phyloP scores from a whole-genome alignment of 176 grass and related monocot genomes.

The Phoenix dactylifera region DNA sequence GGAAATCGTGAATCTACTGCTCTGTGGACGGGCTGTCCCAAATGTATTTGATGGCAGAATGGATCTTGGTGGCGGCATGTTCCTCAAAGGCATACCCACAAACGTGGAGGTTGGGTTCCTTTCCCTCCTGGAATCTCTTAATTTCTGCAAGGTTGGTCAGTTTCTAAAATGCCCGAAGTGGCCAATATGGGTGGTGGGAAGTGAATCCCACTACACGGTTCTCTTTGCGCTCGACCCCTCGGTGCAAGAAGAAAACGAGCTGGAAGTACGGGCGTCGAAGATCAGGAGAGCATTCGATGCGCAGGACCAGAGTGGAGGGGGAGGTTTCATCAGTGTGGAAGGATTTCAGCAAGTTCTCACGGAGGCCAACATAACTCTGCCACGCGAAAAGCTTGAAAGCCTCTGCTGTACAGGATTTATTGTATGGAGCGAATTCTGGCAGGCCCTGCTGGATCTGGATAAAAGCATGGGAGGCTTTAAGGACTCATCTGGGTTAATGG shows the following conservation, averaged over 20 bases:
- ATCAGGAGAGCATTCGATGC: slow-evolving; percentile 84
- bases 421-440: slow-evolving; percentile 99
- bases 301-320: slow-evolving; percentile 90
- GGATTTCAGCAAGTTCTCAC: slow-evolving; percentile 73
- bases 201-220: slow-evolving; percentile 97
- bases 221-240: slow-evolving; percentile 71
- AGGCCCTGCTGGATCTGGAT: slow-evolving; percentile 73
- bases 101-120: slow-evolving; percentile 87
- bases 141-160: slow-evolving; percentile 95
- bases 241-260: slow-evolving; percentile 90
- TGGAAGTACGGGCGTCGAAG: slow-evolving; percentile 78
- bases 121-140: slow-evolving; percentile 88
- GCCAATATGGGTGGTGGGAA: slow-evolving; percentile 99
- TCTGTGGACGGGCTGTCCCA: slow-evolving; percentile 92
- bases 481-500: slow-evolving; percentile 85
- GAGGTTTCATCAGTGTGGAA: slow-evolving; percentile 76
- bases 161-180: slow-evolving; percentile 79
- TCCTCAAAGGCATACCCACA: slow-evolving; percentile 80
- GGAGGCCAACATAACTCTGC: slow-evolving; percentile 60
- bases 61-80: slow-evolving; percentile 97
- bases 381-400: slow-evolving; percentile 63
- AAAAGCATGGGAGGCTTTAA: slow-evolving; percentile 79
- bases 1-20: slow-evolving; percentile 99
- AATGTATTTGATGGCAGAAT: slow-evolving; percentile 99
- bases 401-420: slow-evolving; percentile 75